A percentile compares a stretch with the other conserved stretches of the same genome.
Evolutionary conservation across 2,329 filamentous ascomycete genomes (phyloP).

Genomic region (Lachnellula subtilissima): DNA sequence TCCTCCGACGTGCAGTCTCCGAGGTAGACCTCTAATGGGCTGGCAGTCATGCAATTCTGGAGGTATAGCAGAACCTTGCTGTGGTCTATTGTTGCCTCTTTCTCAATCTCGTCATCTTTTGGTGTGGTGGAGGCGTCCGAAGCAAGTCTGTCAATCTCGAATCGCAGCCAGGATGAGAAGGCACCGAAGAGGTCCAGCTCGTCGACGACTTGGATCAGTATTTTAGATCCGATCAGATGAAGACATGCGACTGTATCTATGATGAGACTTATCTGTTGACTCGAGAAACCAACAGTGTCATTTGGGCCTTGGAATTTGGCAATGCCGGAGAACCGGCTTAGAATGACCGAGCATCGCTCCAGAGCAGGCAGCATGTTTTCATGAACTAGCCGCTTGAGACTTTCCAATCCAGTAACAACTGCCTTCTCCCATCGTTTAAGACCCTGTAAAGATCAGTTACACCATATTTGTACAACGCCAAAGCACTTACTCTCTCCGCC

Average conservation of each 20-base stretch:
- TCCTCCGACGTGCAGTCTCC: conserved; percentile 46
- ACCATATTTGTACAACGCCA: not conserved
- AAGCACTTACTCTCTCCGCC: conserved; percentile 61
- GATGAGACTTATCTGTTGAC: conserved; percentile 56
- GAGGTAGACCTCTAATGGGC: conserved; percentile 60
- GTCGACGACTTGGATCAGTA: conserved; percentile 65
- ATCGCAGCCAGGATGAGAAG: conserved; percentile 80
- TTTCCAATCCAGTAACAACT: conserved; percentile 70
- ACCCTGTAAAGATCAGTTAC: conserved; percentile 48
- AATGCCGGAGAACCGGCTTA: conserved; percentile 78
- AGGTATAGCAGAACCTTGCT: conserved; percentile 73
- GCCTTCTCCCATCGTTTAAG: conserved; percentile 95
- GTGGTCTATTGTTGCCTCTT: conserved; percentile 71
- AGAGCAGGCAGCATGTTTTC: conserved; percentile 85
- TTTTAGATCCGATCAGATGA: conserved; percentile 68
- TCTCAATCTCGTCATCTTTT: conserved; percentile 69
- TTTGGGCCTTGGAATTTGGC: conserved; percentile 70
- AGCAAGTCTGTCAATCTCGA: conserved; percentile 74
- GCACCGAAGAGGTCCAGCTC: conserved; percentile 72
- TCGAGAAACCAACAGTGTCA: conserved; percentile 62
- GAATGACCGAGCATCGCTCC: conserved; percentile 74
- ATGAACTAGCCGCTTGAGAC: conserved; percentile 71
- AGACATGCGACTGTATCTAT: conserved; percentile 70
- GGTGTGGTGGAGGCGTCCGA: conserved; percentile 54
- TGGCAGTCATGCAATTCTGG: conserved; percentile 60